Evolutionary conservation across 768 basidiomycete species (phyloP).

Genomic region (Pisolithus tinctorius): DNA sequence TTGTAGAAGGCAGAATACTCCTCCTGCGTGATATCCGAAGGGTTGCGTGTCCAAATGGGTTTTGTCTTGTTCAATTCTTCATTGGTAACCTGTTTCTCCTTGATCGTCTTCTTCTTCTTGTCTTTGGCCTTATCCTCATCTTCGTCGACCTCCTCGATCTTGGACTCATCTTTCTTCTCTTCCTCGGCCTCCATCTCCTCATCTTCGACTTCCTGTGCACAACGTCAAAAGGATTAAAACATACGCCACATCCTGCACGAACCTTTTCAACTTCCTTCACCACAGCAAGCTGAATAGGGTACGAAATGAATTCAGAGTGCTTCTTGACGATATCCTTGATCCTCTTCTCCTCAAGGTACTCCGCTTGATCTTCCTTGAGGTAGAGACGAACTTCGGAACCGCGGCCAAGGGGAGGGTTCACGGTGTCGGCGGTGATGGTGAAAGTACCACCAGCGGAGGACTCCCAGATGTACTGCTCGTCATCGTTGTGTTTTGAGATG

Average conservation of each 20-base stretch:
- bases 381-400: constrained; percentile 88
- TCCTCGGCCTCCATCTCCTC: constrained; percentile 49
- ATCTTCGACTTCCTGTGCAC: constrained; percentile 74
- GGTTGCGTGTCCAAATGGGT: constrained; percentile 99
- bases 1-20: constrained; percentile 99
- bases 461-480: constrained; percentile 99
- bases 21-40: constrained; percentile 84
- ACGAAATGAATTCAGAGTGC: constrained; percentile 99
- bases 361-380: constrained; percentile 98
- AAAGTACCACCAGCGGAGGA: constrained; percentile 99
- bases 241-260: constrained; percentile 12
- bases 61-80: constrained; percentile 99
- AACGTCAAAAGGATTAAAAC: constrained; percentile 4
- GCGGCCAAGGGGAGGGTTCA: constrained; percentile 87
- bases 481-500: constrained; percentile 99
- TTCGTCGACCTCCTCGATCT: constrained; percentile 78
- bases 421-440: constrained; percentile 91
- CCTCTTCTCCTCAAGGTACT: constrained; percentile 98
- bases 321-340: constrained; percentile 99
- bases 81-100: constrained; percentile 79
- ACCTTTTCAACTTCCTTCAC: constrained; percentile 99
- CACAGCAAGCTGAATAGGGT: constrained; percentile 97
- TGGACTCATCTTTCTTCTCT: constrained; percentile 62
- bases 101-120: constrained; percentile 93
- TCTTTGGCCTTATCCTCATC: constrained; percentile 80